A percentile compares a stretch with the other conserved stretches of the same genome.
phyloP scores from a whole-genome alignment of 148 eudicot genomes.

The Persicaria maculosa region DNA sequence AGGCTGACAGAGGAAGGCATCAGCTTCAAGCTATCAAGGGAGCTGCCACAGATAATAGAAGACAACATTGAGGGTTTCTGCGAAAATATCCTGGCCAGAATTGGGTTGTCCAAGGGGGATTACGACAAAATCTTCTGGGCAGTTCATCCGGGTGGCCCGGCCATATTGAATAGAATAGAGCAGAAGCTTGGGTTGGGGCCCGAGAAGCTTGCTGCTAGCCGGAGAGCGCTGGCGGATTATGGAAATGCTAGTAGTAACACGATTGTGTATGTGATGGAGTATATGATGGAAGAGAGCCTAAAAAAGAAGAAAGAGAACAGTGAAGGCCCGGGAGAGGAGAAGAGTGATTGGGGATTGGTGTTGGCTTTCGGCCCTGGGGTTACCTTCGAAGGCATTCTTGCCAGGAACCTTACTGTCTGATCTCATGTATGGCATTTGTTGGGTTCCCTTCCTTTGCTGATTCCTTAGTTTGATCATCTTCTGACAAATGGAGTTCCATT shows the following conservation, averaged over 20 bases:
- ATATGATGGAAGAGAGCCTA: constrained; percentile 55
- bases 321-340: not conserved
- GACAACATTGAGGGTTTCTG: constrained; percentile 75
- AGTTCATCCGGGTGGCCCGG: constrained; percentile 96
- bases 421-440: not conserved
- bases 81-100: constrained; percentile 35
- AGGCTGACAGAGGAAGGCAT: constrained; percentile 91
- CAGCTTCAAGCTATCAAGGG: constrained; percentile 66
- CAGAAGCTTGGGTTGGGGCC: constrained; percentile 58
- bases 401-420: constrained; percentile 57
- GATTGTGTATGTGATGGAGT: constrained; percentile 91
- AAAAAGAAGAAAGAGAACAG: constrained; percentile 25
- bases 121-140: constrained; percentile 88
- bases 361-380: constrained; percentile 96
- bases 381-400: constrained; percentile 90
- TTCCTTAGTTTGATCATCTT: not conserved
- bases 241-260: constrained; percentile 97
- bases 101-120: constrained; percentile 32
- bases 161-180: constrained; percentile 74
- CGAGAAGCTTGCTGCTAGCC: constrained; percentile 61
- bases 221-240: constrained; percentile 75
- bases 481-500: not conserved
- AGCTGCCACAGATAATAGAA: constrained; percentile 82
- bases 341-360: constrained; percentile 79
- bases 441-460: not conserved